Conservation (phyloP, 495 filamentous ascomycete species). For the Penicillium pancosmium region DNA sequence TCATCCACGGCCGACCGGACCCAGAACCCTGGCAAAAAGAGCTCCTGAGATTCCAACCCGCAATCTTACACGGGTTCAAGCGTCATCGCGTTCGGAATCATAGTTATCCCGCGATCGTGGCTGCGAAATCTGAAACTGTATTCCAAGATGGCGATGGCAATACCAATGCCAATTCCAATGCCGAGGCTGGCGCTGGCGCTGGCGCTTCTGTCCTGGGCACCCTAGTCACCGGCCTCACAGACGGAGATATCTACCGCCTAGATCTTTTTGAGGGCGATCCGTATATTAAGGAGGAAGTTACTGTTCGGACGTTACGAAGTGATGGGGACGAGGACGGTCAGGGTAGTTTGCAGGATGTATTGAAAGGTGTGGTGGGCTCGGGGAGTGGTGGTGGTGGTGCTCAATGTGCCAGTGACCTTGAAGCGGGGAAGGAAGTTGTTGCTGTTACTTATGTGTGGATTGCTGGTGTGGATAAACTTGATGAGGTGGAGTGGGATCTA, state of each 20-base stretch:
- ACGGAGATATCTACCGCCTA: constrained; percentile 72
- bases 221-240: constrained; percentile 76
- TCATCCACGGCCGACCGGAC: constrained; percentile 66
- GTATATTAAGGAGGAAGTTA: constrained; percentile 67
- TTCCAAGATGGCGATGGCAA: not conserved
- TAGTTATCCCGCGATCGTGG: constrained; percentile 86
- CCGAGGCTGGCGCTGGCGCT: too few species aligned
- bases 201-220: constrained; percentile 69
- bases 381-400: constrained; percentile 15
- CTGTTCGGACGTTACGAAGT: constrained; percentile 52
- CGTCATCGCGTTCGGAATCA: constrained; percentile 67
- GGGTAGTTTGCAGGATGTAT: constrained; percentile 29
- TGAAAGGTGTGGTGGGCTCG: constrained; percentile 33
- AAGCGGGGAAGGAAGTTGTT: constrained; percentile 55
- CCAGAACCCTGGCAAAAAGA: constrained; percentile 54
- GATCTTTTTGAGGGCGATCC: constrained; percentile 81
- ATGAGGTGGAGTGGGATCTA: constrained; percentile 80
- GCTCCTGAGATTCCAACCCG: constrained; percentile 67
- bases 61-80: constrained; percentile 70
- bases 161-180: too few species aligned
- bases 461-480: constrained; percentile 50
- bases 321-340: constrained; percentile 13
- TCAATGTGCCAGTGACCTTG: constrained; percentile 8
- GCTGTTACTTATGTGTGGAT: constrained; percentile 81
- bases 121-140: constrained; percentile 20